Evolutionary conservation across 768 basidiomycete genomes (phyloP).

Genomic region (Paxillus involutus): DNA sequence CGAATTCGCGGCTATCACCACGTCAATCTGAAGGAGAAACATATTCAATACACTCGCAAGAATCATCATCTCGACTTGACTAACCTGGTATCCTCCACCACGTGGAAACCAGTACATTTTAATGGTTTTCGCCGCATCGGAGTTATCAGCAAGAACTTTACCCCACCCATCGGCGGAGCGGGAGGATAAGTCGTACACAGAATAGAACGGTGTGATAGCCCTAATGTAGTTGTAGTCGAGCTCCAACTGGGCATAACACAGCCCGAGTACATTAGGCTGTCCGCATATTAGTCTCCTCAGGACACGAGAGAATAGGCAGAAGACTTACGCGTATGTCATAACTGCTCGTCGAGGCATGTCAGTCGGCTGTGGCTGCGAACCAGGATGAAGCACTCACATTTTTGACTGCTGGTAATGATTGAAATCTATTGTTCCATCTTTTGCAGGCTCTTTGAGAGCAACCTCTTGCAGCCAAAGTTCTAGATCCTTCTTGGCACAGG

Average conservation of each 20-base stretch:
- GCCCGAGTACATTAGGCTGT: slow-evolving; percentile 41
- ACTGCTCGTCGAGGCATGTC: slow-evolving; percentile 14
- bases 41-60: neutral
- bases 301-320: neutral
- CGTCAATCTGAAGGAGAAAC: slow-evolving; percentile 33
- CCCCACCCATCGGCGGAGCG: slow-evolving; percentile 24
- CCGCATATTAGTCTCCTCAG: neutral
- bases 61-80: neutral
- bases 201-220: slow-evolving; percentile 47
- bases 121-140: slow-evolving; percentile 33
- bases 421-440: slow-evolving; percentile 40
- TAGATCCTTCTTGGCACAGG: slow-evolving; percentile 38
- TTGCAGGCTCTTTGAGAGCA: slow-evolving; percentile 31
- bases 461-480: slow-evolving; percentile 43
- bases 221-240: slow-evolving; percentile 44
- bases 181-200: slow-evolving; percentile 38
- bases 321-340: slow-evolving; percentile 40
- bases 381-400: slow-evolving; percentile 24
- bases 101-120: slow-evolving; percentile 30
- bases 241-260: slow-evolving; percentile 49
- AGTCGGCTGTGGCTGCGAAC: neutral
- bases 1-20: slow-evolving; percentile 27
- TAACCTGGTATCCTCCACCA: slow-evolving; percentile 18
- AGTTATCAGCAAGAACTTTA: slow-evolving; percentile 31
- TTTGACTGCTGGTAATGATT: slow-evolving; percentile 42